Evolutionary conservation across 1,139 yeast species (phyloP), one percentile per base, ranked within the genome.

Genomic region (Diutina scorzettiae): DNA sequence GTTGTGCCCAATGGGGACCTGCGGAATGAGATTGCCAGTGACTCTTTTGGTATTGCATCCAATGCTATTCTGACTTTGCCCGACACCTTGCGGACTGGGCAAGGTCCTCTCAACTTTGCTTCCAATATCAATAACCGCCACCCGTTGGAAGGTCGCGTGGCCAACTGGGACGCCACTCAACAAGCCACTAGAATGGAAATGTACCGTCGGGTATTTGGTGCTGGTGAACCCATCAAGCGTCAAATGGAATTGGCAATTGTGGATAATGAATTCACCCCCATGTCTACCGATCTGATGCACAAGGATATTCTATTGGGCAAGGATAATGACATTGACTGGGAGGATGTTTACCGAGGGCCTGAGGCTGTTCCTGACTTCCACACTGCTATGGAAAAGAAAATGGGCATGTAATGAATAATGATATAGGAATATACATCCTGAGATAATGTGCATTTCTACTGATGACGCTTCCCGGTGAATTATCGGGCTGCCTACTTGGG

Each of bases 211-310:
- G 64, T 85, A 21, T 87, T 82, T 59, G 98, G 98, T 24, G 81
- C 94, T 40, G 96, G 94, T 11, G 97, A 85, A 55, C 95, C 97
- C 6, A 78, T 91, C 51, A 81, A 86, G 59, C 75, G 96, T 57
- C 77, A 83, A 24, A 84, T 91, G 84, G 97, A 93, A 51, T 64
- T 85, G 54, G 69, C 74, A 44, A 73, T 86, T 31, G 81, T 89
- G n/a, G 76, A 76, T 40, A 75, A 85, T n/a, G 86, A 81, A 44
- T 77, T 77, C 58, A 75, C 70, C 49, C 95, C 95, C n/a, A 59
- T 68, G 42, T 61, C 71, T 14, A 64, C 76, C 43, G 80, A 78
- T 17, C 55, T 71, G 9, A 49, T 85, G 52, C 95, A 85, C 56
- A 72, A 68, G 46, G 96, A 89, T 54, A 82, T 91, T 43, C 69